phyloP scores from a whole-genome alignment of 371 early-diverging fungal genomes.

The Chytridium lagenaria region DNA sequence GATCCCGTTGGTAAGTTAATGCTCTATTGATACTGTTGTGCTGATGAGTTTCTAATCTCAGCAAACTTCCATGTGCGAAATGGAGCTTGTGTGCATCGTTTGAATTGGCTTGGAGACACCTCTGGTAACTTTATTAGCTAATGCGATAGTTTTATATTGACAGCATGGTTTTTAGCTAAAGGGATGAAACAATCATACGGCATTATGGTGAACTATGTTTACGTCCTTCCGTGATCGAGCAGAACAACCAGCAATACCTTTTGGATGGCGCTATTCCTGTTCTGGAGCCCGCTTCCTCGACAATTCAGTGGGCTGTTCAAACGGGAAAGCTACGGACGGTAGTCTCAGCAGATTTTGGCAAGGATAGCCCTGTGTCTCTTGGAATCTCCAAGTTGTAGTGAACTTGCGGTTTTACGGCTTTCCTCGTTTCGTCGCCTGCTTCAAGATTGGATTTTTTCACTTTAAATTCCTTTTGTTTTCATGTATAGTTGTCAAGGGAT shows the following conservation, averaged over 20 bases:
- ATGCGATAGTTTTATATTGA: not conserved
- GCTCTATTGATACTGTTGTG: not conserved
- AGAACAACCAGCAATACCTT: constrained; percentile 76
- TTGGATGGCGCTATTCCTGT: constrained; percentile 65
- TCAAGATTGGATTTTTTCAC: no score
- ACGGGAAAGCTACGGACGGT: not conserved
- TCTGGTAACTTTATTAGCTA: constrained; percentile 60
- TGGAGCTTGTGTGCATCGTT: constrained; percentile 80
- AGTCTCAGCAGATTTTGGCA: not conserved
- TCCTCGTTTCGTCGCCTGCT: no score
- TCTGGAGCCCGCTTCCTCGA: constrained; percentile 21
- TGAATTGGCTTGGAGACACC: constrained; percentile 84
- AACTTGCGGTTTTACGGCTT: not conserved
- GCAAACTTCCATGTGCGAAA: constrained; percentile 90
- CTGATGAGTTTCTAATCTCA: constrained; percentile 10
- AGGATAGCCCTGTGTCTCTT: not conserved
- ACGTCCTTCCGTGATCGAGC: constrained; percentile 65
- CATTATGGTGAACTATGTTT: constrained; percentile 89
- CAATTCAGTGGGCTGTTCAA: constrained; percentile 22
- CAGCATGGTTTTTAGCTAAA: no score
- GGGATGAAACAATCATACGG: constrained; percentile 81
- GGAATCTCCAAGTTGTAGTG: not conserved
- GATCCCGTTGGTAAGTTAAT: constrained; percentile 75
- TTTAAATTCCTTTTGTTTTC: no score
- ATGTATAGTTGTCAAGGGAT: no score